Evolutionary conservation across 768 basidiomycete genomes (phyloP), one percentile per base, ranked within the genome.

Genomic region (Lyophyllum semitale): DNA sequence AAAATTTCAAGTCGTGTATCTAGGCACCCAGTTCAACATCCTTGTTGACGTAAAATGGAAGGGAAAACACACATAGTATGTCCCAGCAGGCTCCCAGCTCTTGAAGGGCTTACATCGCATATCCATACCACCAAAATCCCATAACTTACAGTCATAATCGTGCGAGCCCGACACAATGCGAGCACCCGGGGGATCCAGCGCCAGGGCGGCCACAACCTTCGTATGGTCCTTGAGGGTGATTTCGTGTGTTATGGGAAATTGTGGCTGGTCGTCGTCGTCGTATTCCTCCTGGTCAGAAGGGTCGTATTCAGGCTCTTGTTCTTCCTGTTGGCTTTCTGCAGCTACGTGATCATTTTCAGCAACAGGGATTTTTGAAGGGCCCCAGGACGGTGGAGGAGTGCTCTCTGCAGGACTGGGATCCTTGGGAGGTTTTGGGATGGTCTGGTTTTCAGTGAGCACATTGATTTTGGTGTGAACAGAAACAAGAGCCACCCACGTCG

Each of bases 121-220:
- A 66, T 92, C 90, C 97, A 99, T 99, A 15, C 97, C 97, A 63
- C 96, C 96, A 72, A 98, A 98, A 72, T 99, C 97, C 95, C 96
- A 99, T 51, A 99, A 72, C 74, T 98, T 98, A 72, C 90, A 88
- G 71, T 99, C 97, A 67, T 98, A 98, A 70, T 99, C 97, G 73
- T 98, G 89, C 18, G 93, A 93, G 15, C 97, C 97, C 8, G 93
- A 91, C 17, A 92, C 73, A 27, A 99, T 74, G 32, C 97, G 85
- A 12, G 96, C 95, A 54, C 97, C 97, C 20, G 95, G 92, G 7
- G 95, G 92, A 71, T 99, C 97, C 44, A 98, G 76, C 0, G 94
- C 81, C 18, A 99, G 77, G 4, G 97, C 94, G 22, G 95, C 93
- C 18, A 98, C 86, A 50, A 97, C 93, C 75, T 98, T 99, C 13